Conservation (phyloP, 2,329 filamentous ascomycete species). For the Diplocarpon mali region DNA sequence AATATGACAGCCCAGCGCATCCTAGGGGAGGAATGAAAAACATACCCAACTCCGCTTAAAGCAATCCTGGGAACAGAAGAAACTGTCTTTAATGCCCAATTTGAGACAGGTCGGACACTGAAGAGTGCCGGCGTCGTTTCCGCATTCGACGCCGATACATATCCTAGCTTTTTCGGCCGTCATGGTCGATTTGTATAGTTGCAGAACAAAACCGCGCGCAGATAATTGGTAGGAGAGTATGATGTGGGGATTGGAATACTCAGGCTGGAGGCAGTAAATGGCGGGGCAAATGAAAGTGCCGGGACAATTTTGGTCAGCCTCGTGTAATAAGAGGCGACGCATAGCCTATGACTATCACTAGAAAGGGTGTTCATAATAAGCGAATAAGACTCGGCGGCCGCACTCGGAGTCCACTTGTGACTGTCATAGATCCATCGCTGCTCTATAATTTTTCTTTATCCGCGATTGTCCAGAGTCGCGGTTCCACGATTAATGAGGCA, state of each 20-base stretch:
- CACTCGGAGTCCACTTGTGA: constrained; percentile 4
- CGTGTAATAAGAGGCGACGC: neutral
- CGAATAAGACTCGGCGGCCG: constrained; percentile 4
- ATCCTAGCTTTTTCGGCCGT: constrained; percentile 42
- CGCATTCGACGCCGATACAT: constrained; percentile 75
- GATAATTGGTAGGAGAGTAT: neutral
- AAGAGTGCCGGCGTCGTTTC: constrained; percentile 72
- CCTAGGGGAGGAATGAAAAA: neutral
- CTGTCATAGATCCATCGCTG: constrained; percentile 9
- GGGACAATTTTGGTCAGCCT: constrained; percentile 17
- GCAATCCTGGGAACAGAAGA: constrained; percentile 96
- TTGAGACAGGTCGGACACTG: constrained; percentile 96
- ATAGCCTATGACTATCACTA: neutral
- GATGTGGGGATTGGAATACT: neutral
- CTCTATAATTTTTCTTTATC: neutral
- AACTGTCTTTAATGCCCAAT: constrained; percentile 76
- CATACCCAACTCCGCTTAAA: constrained; percentile 98
- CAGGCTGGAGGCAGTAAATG: constrained; percentile 2
- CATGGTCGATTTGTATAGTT: constrained; percentile 12
- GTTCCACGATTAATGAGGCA: constrained; percentile 12
- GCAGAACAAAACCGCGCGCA: neutral
- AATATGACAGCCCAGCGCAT: neutral
- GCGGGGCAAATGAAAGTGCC: constrained; percentile 13
- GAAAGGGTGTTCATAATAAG: no score
- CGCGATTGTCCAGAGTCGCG: constrained; percentile 1